Conservation (phyloP, 106 monocot genomes). For the Dendrobium officinale region DNA sequence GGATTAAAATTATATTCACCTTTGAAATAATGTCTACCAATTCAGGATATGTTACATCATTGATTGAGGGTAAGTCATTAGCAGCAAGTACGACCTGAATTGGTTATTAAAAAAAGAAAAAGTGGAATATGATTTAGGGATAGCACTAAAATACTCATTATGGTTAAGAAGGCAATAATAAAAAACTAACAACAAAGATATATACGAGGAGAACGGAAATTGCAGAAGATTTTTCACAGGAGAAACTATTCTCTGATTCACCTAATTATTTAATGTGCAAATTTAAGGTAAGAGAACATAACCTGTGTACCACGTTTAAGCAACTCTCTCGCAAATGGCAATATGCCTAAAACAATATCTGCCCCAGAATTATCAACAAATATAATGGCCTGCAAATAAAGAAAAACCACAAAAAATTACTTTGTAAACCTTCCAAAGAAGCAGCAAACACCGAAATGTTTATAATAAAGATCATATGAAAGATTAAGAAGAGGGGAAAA, state of each 20-base stretch:
- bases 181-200: background rate
- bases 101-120: background rate
- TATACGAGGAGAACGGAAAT: background rate
- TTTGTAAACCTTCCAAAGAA: too few species aligned
- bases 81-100: constrained; percentile 70
- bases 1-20: constrained; percentile 20
- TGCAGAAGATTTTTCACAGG: background rate
- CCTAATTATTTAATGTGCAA: background rate
- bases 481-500: background rate
- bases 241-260: background rate
- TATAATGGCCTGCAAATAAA: constrained; percentile 57
- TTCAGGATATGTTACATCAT: constrained; percentile 68
- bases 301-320: constrained; percentile 84
- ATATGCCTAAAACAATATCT: constrained; percentile 84
- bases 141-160: background rate
- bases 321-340: constrained; percentile 97
- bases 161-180: background rate
- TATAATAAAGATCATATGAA: background rate
- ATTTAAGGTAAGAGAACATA: background rate
- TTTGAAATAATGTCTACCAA: constrained; percentile 49
- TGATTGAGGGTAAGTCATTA: constrained; percentile 78
- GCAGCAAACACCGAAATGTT: background rate
- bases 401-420: too few species aligned
- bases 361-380: constrained; percentile 99
- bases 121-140: background rate